These are phyloP conservation scores for Adansonia gregorii DNA, from an alignment of 441 rosid genomes.

Conservation along the genomic window DNA sequence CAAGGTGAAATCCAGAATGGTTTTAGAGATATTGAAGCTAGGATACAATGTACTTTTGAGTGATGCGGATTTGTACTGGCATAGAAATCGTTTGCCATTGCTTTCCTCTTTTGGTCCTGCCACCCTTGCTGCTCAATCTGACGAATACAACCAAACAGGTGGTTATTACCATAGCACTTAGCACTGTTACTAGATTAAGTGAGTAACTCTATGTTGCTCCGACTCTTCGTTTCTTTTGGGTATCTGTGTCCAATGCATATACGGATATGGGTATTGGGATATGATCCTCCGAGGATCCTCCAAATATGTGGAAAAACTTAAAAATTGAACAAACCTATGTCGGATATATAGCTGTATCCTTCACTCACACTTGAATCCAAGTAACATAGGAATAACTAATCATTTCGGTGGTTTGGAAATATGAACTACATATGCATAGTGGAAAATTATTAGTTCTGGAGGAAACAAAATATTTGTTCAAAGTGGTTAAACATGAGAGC, in stretches of 20 bases:
- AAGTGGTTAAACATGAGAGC: constrained; percentile 13
- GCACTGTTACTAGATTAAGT: background rate
- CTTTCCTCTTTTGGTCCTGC: constrained; percentile 72
- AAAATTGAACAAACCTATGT: too few relatives aligned
- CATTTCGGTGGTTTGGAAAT: constrained; percentile 19
- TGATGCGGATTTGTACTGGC: constrained; percentile 92
- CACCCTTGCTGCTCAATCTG: constrained; percentile 83
- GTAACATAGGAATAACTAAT: background rate
- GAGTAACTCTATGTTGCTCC: background rate
- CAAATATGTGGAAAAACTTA: too few relatives aligned
- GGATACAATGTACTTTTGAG: constrained; percentile 88
- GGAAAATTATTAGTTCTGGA: background rate
- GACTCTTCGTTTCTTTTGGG: too few relatives aligned
- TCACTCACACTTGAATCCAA: too few relatives aligned
- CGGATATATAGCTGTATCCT: too few relatives aligned
- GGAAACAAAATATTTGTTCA: constrained; percentile 16
- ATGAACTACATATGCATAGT: background rate
- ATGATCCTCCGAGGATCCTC: too few relatives aligned
- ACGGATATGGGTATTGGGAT: too few relatives aligned
- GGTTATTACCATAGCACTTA: constrained; percentile 24
- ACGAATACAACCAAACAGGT: constrained; percentile 86
- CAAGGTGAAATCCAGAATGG: constrained; percentile 88
- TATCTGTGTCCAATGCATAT: too few relatives aligned
- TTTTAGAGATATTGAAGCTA: constrained; percentile 77
- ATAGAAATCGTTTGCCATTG: constrained; percentile 70